These are phyloP conservation scores for Coleophoma eucalyptorum DNA, from an alignment of 2,329 filamentous ascomycete species.

Conservation along the genomic window DNA sequence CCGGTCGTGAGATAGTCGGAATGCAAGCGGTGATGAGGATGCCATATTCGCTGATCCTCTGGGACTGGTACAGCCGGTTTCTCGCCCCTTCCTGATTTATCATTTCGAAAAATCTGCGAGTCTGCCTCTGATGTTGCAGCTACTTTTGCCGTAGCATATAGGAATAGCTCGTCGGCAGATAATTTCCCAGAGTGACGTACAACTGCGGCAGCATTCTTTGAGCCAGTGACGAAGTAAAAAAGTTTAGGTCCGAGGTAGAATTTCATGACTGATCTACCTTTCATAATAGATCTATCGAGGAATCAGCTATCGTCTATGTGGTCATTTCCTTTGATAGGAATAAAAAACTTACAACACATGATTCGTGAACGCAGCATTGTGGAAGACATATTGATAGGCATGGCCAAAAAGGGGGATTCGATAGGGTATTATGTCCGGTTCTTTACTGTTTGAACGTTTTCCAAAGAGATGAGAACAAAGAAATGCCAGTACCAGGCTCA, in stretches of 20 bases:
- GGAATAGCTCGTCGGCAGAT: not conserved
- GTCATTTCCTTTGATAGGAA: not conserved
- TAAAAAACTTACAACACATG: not conserved
- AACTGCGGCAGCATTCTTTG: not conserved
- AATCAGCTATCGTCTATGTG: not conserved
- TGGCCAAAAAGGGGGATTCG: not conserved
- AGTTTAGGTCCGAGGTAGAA: constrained; percentile 2
- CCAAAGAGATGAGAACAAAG: too few relatives aligned
- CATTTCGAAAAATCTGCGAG: not conserved
- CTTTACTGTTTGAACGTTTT: not conserved
- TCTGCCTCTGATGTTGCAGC: not conserved
- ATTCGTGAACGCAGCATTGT: not conserved
- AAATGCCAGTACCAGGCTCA: too few relatives aligned
- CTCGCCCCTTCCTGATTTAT: not conserved
- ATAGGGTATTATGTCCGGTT: not conserved
- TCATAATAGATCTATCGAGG: not conserved
- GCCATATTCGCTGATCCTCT: constrained; percentile 18
- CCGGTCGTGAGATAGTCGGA: constrained; percentile 9
- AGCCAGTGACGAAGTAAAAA: constrained; percentile 4
- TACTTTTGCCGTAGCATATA: not conserved
- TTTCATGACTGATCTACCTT: not conserved
- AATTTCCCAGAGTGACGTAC: constrained; percentile 1
- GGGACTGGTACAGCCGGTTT: constrained; percentile 1
- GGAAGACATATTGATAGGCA: not conserved
- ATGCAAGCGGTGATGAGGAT: constrained; percentile 11